phyloP scores from a whole-genome alignment of 306 rosid genomes.

The Prunus campanulata region DNA sequence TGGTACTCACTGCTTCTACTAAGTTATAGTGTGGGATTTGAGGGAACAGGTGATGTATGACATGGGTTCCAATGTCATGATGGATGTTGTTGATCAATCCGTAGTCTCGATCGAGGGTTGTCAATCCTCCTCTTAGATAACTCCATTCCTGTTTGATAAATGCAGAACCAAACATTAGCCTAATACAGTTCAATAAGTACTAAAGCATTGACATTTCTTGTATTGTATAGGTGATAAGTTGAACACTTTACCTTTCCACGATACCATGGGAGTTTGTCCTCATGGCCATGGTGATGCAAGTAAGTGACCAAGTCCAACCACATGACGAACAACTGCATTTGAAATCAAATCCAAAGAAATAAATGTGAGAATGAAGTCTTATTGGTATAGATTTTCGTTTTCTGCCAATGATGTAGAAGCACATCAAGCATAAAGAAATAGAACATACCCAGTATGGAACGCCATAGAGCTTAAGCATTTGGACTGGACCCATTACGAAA shows the following conservation, averaged over 20 bases:
- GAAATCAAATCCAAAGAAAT: constrained; percentile 19
- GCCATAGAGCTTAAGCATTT: constrained; percentile 81
- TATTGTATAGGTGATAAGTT: neutral
- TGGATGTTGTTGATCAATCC: constrained; percentile 71
- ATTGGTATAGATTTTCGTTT: neutral
- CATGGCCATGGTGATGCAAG: constrained; percentile 97
- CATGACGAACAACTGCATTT: constrained; percentile 68
- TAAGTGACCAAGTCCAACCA: constrained; percentile 96
- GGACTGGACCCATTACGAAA: constrained; percentile 77
- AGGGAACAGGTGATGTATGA: constrained; percentile 60
- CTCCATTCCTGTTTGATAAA: constrained; percentile 54
- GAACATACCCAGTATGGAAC: constrained; percentile 71
- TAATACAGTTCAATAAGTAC: neutral
- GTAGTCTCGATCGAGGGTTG: constrained; percentile 82
- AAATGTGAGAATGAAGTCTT: constrained; percentile 2
- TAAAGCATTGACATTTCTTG: neutral
- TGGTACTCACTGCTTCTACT: constrained; percentile 82
- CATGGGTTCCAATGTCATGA: constrained; percentile 64
- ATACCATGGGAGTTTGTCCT: constrained; percentile 92
- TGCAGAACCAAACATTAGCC: neutral
- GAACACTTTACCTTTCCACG: constrained; percentile 73
- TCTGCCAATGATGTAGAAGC: neutral
- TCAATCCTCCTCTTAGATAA: constrained; percentile 56
- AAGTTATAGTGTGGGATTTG: constrained; percentile 60
- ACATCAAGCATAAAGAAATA: constrained; percentile 4